Base-by-base conservation (phyloP, 2,329 filamentous ascomycete species). In the Paracamarosporium sp. region DNA sequence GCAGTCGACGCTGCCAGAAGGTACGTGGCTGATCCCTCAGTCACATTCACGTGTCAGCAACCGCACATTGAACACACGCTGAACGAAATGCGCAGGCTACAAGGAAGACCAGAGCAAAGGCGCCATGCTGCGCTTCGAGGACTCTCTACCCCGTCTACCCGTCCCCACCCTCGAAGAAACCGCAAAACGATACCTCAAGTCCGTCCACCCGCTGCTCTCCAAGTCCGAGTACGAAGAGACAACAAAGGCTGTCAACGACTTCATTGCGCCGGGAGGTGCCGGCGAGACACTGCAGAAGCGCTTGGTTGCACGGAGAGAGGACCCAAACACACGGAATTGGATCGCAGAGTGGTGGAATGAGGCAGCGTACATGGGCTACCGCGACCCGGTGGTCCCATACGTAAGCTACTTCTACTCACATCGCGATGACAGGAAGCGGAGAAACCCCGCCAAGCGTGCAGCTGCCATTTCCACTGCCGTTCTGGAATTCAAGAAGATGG, bases 341-440 rank as follows among this genome's bases (percentile, higher is more conserved):
- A 84, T 99, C 56, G 88, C 90, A 68, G 94, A 99, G 68, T 99
- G 95, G 95, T 99, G 95, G 95, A 98, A 99, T 77, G 88, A 97
- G 52, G 87, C 88, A 4, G 95, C 95, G 57, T 99, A 99, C 80
- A 87, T 99, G 64, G 85, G 81, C 64, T 98, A 98, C 82, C 90
- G 94, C 65, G 95, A 98, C 77, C 95, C 95, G 11, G 92, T 99
- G 45, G 91, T 98, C 17, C 95, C 95, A 60, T 99, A 98, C 76
- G 95, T 99, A 72, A 97, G 92, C 79, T 99, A 99, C 86, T 99
- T 99, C 82, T 99, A 99, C 83, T 97, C 93, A 54, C 94, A 98
- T 82, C 88, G 92, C 66, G 95, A 99, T 79, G 96, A 99, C 79
- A 88, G 92, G 67, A 86, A 89, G 74, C 88, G 94, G 65, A 88